Evolutionary conservation across 352 stramenopile species (phyloP), one percentile per base, ranked within the genome.

Genomic region (Thraustotheca clavata): DNA sequence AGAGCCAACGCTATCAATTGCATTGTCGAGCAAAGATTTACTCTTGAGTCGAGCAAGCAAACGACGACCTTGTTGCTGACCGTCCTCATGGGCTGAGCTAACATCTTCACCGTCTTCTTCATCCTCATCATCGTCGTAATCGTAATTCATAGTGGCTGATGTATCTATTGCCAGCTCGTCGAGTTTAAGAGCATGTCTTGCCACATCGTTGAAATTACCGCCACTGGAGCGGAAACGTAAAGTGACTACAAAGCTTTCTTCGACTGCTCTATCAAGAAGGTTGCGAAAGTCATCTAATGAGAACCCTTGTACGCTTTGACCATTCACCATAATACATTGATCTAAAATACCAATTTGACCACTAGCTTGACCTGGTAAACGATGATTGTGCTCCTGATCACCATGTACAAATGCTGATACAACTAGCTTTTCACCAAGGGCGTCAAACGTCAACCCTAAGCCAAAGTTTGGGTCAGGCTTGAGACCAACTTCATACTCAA

Each of bases 301-400:
- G 43, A 26, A 52, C 27, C 57, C 57, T 26, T 48, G 33, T 26
- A 65, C 47, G 6, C 27, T 46, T 9, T 43, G n/a, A 32, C 16
- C 77, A 68, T 89, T 88, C 18, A 92, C 68, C 8, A 62, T 68
- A 0, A 92, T 71, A n/a, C 88, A 69, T 49, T 89, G 76, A 47
- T 92, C 83, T 12, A 73, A 76, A 38, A 75, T 59, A 7, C 52
- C 31, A 27, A 81, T 71, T 46, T 47, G 59, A 27, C 43, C 57
- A 59, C 32, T 65, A 26, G n/a, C 49, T 7, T 24, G 54, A 40
- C 2, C 50, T 12, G 32, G 29, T n/a, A 62, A 50, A 18, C 43
- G 62, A 55, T 76, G 67, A 24, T 55, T 52, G 29, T 74, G 5
- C 18, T 71, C 33, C 18, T 66, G 62, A 27, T 71, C 66, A 20